phyloP scores from a whole-genome alignment of 177 flowering plant genomes.

The Vitis hybrid region DNA sequence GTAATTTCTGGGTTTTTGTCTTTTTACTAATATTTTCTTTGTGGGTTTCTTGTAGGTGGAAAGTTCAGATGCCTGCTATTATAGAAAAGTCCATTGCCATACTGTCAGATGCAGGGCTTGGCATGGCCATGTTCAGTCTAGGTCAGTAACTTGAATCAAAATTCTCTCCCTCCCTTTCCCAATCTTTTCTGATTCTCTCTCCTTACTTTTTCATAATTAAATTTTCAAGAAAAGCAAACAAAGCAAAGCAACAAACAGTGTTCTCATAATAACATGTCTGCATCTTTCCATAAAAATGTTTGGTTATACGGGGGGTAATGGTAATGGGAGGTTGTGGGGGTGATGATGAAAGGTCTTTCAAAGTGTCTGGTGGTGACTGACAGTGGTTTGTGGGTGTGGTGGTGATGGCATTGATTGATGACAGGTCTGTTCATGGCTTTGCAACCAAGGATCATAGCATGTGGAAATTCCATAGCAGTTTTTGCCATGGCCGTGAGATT shows the following conservation, averaged over 20 bases:
- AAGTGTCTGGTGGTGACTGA: constrained; percentile 2
- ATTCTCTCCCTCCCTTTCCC: not conserved
- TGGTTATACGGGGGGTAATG: constrained; percentile 3
- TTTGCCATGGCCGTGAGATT: constrained; percentile 48
- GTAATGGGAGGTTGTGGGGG: constrained; percentile 15
- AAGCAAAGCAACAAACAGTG: constrained; percentile 14
- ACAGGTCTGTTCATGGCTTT: constrained; percentile 57
- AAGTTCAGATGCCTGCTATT: constrained; percentile 75
- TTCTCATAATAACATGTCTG: constrained; percentile 17
- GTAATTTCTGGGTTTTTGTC: not conserved
- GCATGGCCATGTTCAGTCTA: constrained; percentile 96
- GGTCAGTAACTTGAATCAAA: constrained; percentile 42
- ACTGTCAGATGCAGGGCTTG: constrained; percentile 91
- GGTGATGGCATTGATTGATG: constrained; percentile 8
- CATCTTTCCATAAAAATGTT: not conserved
- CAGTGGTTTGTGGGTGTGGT: constrained; percentile 6
- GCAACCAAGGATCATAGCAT: constrained; percentile 52
- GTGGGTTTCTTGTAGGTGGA: constrained; percentile 52
- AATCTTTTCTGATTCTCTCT: constrained; percentile 1
- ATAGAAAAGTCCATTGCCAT: constrained; percentile 75
- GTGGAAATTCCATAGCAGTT: constrained; percentile 43
- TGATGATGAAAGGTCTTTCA: constrained; percentile 18
- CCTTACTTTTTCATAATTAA: constrained; percentile 18
- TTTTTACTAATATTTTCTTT: not conserved
- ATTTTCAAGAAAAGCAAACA: constrained; percentile 8